A percentile compares a stretch with the other conserved stretches of the same genome.
Conservation (phyloP, 139 green algal species). For the Raphidocelis subcapitata region DNA sequence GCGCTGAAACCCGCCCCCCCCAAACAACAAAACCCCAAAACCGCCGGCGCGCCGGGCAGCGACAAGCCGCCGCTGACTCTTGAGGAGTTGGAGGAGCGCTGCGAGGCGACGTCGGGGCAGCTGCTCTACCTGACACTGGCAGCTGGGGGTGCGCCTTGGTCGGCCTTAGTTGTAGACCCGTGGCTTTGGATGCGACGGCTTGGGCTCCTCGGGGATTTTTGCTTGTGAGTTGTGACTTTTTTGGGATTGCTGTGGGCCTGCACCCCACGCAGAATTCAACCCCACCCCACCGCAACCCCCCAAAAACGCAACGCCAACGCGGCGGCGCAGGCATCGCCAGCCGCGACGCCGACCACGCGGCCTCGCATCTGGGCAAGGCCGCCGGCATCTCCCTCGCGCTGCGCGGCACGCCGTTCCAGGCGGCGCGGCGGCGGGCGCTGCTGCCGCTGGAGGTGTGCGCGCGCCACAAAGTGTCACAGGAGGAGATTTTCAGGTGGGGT, state of each 20-base stretch:
- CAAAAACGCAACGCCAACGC: neutral
- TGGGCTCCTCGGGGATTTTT: neutral
- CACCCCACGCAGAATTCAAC: neutral
- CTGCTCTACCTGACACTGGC: conserved; percentile 55
- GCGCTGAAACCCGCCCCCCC: too few relatives aligned
- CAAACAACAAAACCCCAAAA: too few relatives aligned
- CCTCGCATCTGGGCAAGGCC: conserved; percentile 78
- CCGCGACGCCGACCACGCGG: conserved; percentile 67
- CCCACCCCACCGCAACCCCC: neutral
- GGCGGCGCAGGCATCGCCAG: conserved; percentile 38
- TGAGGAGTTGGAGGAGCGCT: conserved; percentile 68
- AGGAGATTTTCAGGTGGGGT: conserved; percentile 42
- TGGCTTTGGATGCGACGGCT: neutral
- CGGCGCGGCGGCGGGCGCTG: conserved; percentile 44
- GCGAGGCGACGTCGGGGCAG: conserved; percentile 72
- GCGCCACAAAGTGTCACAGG: conserved; percentile 32
- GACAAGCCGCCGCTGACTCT: conserved; percentile 50
- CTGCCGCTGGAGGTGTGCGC: conserved; percentile 47
- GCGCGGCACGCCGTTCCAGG: conserved; percentile 56
- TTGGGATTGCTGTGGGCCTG: neutral
- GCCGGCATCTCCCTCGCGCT: conserved; percentile 67
- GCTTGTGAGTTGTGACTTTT: neutral
- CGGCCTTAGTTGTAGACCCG: conserved; percentile 31
- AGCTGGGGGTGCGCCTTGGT: conserved; percentile 9
- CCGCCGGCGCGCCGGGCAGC: too few relatives aligned